Percentiles rank a stretch among this genome's conserved stretches.
phyloP scores from a whole-genome alignment of 345 rosid species.

The Dimocarpus longan region DNA sequence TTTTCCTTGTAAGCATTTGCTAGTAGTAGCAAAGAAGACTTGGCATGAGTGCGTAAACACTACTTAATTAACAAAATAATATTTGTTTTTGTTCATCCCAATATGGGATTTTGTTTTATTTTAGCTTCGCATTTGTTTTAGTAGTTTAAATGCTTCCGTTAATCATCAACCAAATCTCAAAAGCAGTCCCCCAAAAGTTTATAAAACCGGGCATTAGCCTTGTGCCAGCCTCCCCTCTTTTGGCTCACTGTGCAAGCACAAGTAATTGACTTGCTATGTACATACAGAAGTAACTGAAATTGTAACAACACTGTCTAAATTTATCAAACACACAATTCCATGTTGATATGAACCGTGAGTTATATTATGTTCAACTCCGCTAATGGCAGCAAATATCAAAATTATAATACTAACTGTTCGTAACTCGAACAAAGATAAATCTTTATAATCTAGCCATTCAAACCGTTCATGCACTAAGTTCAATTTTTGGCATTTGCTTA shows the following conservation, averaged over 20 bases:
- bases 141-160: constrained; percentile 1
- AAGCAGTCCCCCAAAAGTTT: not conserved
- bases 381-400: too few relatives aligned
- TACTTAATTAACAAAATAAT: not conserved
- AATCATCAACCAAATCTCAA: constrained; percentile 13
- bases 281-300: too few relatives aligned
- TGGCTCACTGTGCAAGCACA: not conserved
- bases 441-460: too few relatives aligned
- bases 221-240: too few relatives aligned
- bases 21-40: not conserved
- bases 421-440: too few relatives aligned
- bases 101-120: not conserved
- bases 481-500: too few relatives aligned
- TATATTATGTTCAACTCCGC: too few relatives aligned
- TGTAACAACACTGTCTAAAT: not conserved
- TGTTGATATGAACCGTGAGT: too few relatives aligned
- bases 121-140: constrained; percentile 5
- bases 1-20: constrained; percentile 13
- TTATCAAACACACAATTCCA: not conserved
- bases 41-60: too few relatives aligned
- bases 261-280: not conserved
- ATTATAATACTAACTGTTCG: too few relatives aligned
- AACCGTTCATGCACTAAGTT: too few relatives aligned
- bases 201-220: not conserved
- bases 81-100: not conserved